A percentile compares a stretch with the other conserved stretches of the same genome.
Conservation (phyloP, 192 early-diverging fungal genomes). For the Coemansia sp. region DNA sequence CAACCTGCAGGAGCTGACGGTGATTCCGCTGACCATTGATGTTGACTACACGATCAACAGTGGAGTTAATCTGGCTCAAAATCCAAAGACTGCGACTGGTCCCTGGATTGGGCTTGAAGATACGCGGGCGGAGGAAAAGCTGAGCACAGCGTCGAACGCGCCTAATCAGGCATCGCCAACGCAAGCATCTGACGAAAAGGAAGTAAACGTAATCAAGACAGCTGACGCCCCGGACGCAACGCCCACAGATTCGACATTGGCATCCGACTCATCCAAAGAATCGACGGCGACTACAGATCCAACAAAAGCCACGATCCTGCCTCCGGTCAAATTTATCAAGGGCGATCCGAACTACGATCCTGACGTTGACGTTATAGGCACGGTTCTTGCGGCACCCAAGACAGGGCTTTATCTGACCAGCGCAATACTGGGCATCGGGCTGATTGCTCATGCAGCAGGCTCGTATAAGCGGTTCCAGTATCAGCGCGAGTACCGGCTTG, state of each 20-base stretch:
- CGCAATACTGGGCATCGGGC: slow-evolving; percentile 31
- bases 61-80: slow-evolving; percentile 29
- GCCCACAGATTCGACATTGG: neutral
- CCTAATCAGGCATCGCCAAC: neutral
- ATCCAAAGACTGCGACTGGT: slow-evolving; percentile 35
- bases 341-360: slow-evolving; percentile 48
- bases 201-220: neutral
- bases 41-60: slow-evolving; percentile 31
- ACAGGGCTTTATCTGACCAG: slow-evolving; percentile 42
- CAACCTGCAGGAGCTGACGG: neutral
- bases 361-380: slow-evolving; percentile 27
- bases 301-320: slow-evolving; percentile 23
- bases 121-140: slow-evolving; percentile 9
- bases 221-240: too few relatives aligned
- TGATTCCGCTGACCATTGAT: slow-evolving; percentile 15
- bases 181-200: slow-evolving; percentile 1
- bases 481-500: slow-evolving; percentile 33
- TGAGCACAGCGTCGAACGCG: slow-evolving; percentile 8
- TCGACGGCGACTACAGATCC: neutral
- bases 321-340: slow-evolving; percentile 40
- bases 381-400: slow-evolving; percentile 24
- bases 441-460: slow-evolving; percentile 30
- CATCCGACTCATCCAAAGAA: neutral
- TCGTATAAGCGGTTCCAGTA: slow-evolving; percentile 35
- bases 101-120: slow-evolving; percentile 20